Percentiles rank a stretch among this genome's conserved stretches.
These are phyloP conservation scores for Sanghuangporus sanghuang DNA, from an alignment of 1,284 basidiomycete species.

Conservation along the genomic window DNA sequence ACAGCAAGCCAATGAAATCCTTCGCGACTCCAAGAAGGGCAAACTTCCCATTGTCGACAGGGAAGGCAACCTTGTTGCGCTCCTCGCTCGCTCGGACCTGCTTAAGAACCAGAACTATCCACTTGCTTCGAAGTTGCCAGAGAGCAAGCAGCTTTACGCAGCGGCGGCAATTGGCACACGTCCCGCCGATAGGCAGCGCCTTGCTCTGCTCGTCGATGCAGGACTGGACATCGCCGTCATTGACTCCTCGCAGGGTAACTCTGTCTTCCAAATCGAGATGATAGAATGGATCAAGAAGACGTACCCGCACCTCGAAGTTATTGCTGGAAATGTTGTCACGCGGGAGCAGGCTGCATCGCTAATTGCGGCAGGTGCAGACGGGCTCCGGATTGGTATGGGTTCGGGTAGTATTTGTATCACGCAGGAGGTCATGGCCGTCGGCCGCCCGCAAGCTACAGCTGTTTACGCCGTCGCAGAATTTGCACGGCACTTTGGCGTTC, in stretches of 20 bases:
- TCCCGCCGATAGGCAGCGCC: slow-evolving; percentile 82
- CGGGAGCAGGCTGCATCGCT: slow-evolving; percentile 95
- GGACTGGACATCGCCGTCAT: slow-evolving; percentile 94
- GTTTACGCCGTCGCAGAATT: slow-evolving; percentile 96
- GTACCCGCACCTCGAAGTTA: slow-evolving; percentile 83
- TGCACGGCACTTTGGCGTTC: slow-evolving; percentile 89
- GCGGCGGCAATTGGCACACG: slow-evolving; percentile 97
- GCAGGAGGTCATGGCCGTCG: slow-evolving; percentile 99
- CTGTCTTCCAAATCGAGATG: slow-evolving; percentile 92
- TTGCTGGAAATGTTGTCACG: slow-evolving; percentile 97
- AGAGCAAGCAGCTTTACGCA: slow-evolving; percentile 94
- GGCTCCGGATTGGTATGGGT: slow-evolving; percentile 94
- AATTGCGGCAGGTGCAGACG: slow-evolving; percentile 94
- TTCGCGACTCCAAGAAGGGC: slow-evolving; percentile 96
- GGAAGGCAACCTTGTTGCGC: slow-evolving; percentile 73
- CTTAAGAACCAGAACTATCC: slow-evolving; percentile 99
- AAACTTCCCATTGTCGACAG: slow-evolving; percentile 90
- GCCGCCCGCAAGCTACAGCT: slow-evolving; percentile 95
- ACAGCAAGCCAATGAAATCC: slow-evolving; percentile 88
- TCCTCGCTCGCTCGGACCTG: slow-evolving; percentile 93
- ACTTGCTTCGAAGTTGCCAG: slow-evolving; percentile 87
- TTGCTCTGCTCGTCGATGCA: slow-evolving; percentile 84
- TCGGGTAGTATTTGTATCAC: slow-evolving; percentile 99
- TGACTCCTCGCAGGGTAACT: slow-evolving; percentile 98
- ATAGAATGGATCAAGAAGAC: slow-evolving; percentile 90